A percentile compares a stretch with the other conserved stretches of the same genome.
These are phyloP conservation scores for Nothopassalora personata DNA, from an alignment of 2,329 filamentous ascomycete genomes.

Conservation along the genomic window DNA sequence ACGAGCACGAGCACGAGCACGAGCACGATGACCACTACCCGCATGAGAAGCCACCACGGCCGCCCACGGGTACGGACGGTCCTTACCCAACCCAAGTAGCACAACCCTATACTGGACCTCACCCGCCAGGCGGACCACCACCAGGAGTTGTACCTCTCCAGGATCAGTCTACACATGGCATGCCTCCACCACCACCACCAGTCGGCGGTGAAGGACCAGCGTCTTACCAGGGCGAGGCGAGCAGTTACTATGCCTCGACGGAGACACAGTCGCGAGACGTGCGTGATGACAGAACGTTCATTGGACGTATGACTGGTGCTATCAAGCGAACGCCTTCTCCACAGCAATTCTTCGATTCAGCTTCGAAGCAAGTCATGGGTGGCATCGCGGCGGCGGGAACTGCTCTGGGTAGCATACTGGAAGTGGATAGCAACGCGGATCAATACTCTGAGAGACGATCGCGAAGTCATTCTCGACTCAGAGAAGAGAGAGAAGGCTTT, in stretches of 20 bases:
- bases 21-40: slow-evolving; percentile 57
- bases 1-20: slow-evolving; percentile 54
- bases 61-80: slow-evolving; percentile 20
- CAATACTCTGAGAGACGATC: slow-evolving; percentile 12
- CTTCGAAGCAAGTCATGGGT: slow-evolving; percentile 73
- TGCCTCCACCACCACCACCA: slow-evolving; percentile 24
- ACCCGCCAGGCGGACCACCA: slow-evolving; percentile 1
- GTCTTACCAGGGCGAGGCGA: slow-evolving; percentile 23
- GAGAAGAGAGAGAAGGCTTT: slow-evolving; percentile 30
- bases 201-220: slow-evolving; percentile 17
- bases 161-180: slow-evolving; percentile 22
- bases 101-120: slow-evolving; percentile 24
- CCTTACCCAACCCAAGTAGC: slow-evolving; percentile 21
- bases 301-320: slow-evolving; percentile 66
- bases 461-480: slow-evolving; percentile 12
- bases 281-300: slow-evolving; percentile 23
- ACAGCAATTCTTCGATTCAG: slow-evolving; percentile 80
- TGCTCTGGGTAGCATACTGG: slow-evolving; percentile 74
- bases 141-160: slow-evolving; percentile 20
- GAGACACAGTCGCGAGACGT: slow-evolving; percentile 10
- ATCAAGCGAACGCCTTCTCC: slow-evolving; percentile 78
- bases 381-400: slow-evolving; percentile 79
- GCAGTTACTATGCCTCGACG: slow-evolving; percentile 25
- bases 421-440: slow-evolving; percentile 75
- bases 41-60: slow-evolving; percentile 30